Evolutionary conservation across 2,329 filamentous ascomycete genomes (phyloP), one percentile per base, ranked within the genome.

Genomic region (Furcasterigmium furcatum): DNA sequence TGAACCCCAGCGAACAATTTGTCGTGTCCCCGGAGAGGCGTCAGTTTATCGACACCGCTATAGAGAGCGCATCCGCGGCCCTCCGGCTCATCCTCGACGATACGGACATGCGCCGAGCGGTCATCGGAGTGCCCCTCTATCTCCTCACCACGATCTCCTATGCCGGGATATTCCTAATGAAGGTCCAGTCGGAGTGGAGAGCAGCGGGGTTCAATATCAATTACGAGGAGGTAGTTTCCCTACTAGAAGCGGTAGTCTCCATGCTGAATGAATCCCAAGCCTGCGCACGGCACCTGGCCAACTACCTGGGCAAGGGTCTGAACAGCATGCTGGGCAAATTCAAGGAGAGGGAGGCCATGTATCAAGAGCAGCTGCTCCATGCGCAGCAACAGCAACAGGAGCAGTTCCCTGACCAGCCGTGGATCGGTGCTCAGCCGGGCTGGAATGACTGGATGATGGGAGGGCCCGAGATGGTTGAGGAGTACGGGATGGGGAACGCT

Each of bases 11-110:
- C 2, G 54, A 52, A 13, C 71, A 71, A 9, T 68, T 74, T 43
- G 54, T 58, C 4, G 68, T 74, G 57, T 73, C 71, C 2, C 54
- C 61, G 4, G 70, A 74, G 50, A 65, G 71, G 13, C 66, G 67
- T 41, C 65, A 72, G 58, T 52, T 73, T 61, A 45, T 72, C 65
- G 53, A 64, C 61, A 65, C 45, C 60, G 71, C 54, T 64, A 72
- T 63, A 19, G 55, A 58, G 7, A 59, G 61, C 25, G 64, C 64
- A 2, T 58, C 57, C 14, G 58, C 58, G 12, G 62, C 59, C 0
- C 32, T 64, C 20, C 48, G 53, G 8, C 50, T 64, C 29, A 59
- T 63, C 9, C 48, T 64, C 8, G 52, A 61, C 19, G 61, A 64
- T 35, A 38, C 44, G 1, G 59, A 64, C 38, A 60, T 64, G 56